Evolutionary conservation across 169 alveolate genomes (phyloP).

Genomic region (Plasmodium relictum): DNA sequence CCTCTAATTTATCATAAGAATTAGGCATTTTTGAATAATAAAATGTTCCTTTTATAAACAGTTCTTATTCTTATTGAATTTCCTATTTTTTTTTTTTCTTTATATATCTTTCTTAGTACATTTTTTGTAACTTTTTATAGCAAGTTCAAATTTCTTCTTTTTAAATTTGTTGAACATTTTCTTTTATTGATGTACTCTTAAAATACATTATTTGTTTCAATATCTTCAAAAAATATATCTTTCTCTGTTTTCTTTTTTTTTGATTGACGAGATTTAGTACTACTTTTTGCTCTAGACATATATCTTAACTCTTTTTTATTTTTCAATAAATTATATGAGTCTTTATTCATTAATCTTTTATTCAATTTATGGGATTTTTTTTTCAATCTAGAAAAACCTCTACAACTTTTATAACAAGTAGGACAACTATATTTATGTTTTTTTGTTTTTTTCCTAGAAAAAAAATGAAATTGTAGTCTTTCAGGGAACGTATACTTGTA

Average conservation of each 20-base stretch:
- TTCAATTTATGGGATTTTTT: not conserved
- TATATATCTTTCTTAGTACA: not conserved
- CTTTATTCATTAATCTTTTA: no score
- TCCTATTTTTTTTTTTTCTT: not conserved
- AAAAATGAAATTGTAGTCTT: not conserved
- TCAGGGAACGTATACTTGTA: slow-evolving; percentile 15
- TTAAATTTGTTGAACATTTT: not conserved
- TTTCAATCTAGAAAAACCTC: not conserved
- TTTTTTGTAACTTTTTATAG: not conserved
- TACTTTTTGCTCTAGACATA: no score
- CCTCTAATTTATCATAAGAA: no score
- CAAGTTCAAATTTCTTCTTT: not conserved
- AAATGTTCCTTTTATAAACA: no score
- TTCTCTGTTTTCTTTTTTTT: not conserved
- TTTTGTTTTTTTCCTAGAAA: slow-evolving; percentile 20
- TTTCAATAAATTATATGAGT: no score
- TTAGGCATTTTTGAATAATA: no score
- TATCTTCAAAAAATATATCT: not conserved
- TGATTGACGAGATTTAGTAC: no score
- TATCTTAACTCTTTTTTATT: no score
- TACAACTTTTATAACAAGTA: not conserved
- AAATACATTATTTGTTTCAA: not conserved
- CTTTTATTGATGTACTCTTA: not conserved
- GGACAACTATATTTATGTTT: slow-evolving; percentile 10
- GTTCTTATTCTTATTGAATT: no score